A percentile compares a stretch with the other conserved stretches of the same genome.
These are phyloP conservation scores for Heritiera littoralis DNA, from an alignment of 345 rosid species.

Conservation along the genomic window DNA sequence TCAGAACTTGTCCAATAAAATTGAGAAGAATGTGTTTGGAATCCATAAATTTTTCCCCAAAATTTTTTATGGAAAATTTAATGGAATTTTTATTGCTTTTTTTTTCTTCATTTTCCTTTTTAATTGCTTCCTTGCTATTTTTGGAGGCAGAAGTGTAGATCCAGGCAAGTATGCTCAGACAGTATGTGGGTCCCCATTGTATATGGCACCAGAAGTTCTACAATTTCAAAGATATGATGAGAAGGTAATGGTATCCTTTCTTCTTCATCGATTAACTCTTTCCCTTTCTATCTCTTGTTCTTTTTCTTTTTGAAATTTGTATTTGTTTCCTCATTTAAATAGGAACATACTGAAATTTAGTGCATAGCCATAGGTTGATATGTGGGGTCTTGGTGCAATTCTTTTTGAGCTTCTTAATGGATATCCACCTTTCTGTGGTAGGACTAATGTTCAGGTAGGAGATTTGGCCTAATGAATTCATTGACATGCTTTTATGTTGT, in stretches of 20 bases:
- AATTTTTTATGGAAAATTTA: background rate
- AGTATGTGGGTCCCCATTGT: slow-evolving; percentile 68
- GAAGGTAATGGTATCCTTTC: slow-evolving; percentile 39
- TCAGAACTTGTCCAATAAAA: background rate
- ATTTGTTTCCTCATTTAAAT: background rate
- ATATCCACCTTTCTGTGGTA: slow-evolving; percentile 58
- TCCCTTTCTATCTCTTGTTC: background rate
- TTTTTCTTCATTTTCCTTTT: background rate
- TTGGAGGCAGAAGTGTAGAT: slow-evolving; percentile 38
- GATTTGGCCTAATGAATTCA: slow-evolving; percentile 1
- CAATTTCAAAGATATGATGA: slow-evolving; percentile 65
- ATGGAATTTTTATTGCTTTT: background rate
- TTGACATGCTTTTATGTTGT: slow-evolving; percentile 8
- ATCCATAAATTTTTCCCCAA: background rate
- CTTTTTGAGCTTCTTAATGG: slow-evolving; percentile 78
- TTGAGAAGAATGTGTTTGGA: slow-evolving; percentile 3
- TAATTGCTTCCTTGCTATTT: background rate
- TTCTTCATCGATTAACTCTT: background rate
- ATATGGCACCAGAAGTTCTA: slow-evolving; percentile 83
- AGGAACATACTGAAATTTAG: slow-evolving; percentile 10
- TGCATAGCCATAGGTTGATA: slow-evolving; percentile 50
- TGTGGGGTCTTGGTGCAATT: slow-evolving; percentile 75
- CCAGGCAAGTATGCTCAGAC: slow-evolving; percentile 52
- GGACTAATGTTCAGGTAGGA: slow-evolving; percentile 63
- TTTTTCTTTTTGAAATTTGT: background rate